Evolutionary conservation across 2,329 filamentous ascomycete genomes (phyloP).

Genomic region (Aspergillus aculeatus): DNA sequence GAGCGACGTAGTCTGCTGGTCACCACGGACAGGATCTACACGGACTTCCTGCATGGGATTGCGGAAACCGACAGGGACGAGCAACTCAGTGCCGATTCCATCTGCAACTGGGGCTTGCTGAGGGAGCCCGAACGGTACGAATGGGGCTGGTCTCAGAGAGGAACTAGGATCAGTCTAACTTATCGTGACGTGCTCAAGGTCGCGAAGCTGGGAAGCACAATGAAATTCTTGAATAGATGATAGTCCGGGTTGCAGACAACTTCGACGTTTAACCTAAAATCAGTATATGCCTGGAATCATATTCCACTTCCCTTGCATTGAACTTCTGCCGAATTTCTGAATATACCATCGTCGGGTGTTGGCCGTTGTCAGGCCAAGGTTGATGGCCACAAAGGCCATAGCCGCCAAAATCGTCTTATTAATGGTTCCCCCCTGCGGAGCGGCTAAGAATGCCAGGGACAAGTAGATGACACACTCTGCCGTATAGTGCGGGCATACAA

Average conservation of each 20-base stretch:
- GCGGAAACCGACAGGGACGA: conserved; percentile 59
- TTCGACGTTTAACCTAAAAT: conserved; percentile 9
- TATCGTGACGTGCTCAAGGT: conserved; percentile 85
- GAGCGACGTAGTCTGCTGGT: conserved; percentile 73
- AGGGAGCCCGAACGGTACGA: conserved; percentile 40
- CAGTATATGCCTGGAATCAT: conserved; percentile 65
- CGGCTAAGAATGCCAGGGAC: conserved; percentile 70
- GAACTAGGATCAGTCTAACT: conserved; percentile 59
- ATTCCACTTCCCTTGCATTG: conserved; percentile 64
- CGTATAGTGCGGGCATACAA: conserved; percentile 88
- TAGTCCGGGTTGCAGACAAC: conserved; percentile 13
- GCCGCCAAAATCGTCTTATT: conserved; percentile 74
- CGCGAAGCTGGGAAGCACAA: conserved; percentile 67
- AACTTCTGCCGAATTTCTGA: conserved; percentile 68
- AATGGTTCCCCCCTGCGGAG: conserved; percentile 63
- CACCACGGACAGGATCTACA: conserved; percentile 55
- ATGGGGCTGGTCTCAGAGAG: conserved; percentile 48
- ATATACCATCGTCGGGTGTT: conserved; percentile 78
- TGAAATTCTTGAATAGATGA: conserved; percentile 52
- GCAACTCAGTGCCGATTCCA: conserved; percentile 52
- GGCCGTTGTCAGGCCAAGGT: conserved; percentile 77
- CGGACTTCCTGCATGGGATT: conserved; percentile 61
- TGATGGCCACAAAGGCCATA: conserved; percentile 70
- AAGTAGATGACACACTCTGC: conserved; percentile 84
- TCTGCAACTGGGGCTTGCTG: conserved; percentile 60